Percentiles rank a stretch among this genome's conserved stretches.
These are phyloP conservation scores for Fusarium concolor DNA, from an alignment of 2,329 filamentous ascomycete species.

Conservation along the genomic window DNA sequence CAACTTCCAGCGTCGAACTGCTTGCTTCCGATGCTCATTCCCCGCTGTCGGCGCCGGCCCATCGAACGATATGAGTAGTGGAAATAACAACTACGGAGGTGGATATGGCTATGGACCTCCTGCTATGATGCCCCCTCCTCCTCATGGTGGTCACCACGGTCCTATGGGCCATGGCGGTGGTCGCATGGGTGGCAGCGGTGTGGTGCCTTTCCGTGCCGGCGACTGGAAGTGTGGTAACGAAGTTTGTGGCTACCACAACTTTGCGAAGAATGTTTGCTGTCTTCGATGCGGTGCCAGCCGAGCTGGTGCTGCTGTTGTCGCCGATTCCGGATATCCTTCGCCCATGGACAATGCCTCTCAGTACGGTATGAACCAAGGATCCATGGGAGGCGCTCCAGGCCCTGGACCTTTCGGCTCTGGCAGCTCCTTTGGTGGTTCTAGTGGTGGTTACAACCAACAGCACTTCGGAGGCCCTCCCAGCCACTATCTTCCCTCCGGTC, in stretches of 20 bases:
- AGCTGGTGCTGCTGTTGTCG: slow-evolving; percentile 91
- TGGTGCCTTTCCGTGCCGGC: slow-evolving; percentile 96
- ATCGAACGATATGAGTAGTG: slow-evolving; percentile 71
- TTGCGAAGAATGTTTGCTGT: slow-evolving; percentile 99
- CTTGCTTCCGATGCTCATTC: slow-evolving; percentile 99
- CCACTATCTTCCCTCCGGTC: slow-evolving; percentile 89
- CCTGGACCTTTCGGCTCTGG: slow-evolving; percentile 80
- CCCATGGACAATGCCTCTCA: slow-evolving; percentile 87
- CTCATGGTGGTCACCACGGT: slow-evolving; percentile 71
- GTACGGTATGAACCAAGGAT: slow-evolving; percentile 86
- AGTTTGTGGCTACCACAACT: slow-evolving; percentile 98
- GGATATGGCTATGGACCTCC: slow-evolving; percentile 75
- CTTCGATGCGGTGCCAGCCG: slow-evolving; percentile 95
- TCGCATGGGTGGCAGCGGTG: slow-evolving; percentile 83
- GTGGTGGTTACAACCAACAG: slow-evolving; percentile 77
- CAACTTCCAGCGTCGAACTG: slow-evolving; percentile 98
- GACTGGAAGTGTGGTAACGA: slow-evolving; percentile 99
- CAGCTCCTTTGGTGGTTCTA: slow-evolving; percentile 73
- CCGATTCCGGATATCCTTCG: slow-evolving; percentile 90
- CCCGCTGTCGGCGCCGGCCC: slow-evolving; percentile 88
- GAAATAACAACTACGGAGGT: slow-evolving; percentile 69
- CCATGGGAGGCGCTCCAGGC: slow-evolving; percentile 86
- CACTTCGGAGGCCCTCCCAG: slow-evolving; percentile 90
- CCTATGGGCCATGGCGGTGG: slow-evolving; percentile 69
- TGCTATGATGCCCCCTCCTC: slow-evolving; percentile 83